Percentiles rank a stretch among this genome's conserved stretches.
Evolutionary conservation across 495 filamentous ascomycete species (phyloP).

Genomic region (Aspergillus steynii): DNA sequence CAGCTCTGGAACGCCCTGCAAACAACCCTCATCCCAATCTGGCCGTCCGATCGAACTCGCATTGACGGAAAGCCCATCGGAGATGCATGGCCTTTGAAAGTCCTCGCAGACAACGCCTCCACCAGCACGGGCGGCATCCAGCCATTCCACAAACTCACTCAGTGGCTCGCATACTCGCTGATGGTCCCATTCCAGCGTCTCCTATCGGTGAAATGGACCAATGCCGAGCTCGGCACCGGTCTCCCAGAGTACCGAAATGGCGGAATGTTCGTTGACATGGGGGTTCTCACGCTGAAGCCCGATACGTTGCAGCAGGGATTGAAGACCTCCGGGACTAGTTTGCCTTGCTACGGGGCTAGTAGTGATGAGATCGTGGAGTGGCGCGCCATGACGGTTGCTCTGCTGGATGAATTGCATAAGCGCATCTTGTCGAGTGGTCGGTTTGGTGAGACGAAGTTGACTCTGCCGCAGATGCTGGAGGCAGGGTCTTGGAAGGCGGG

Average conservation of each 20-base stretch:
- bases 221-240: constrained; percentile 75
- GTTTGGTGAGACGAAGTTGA: constrained; percentile 59
- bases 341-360: constrained; percentile 75
- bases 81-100: constrained; percentile 55
- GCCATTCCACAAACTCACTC: constrained; percentile 83
- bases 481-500: constrained; percentile 76
- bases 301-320: constrained; percentile 56
- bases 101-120: constrained; percentile 18
- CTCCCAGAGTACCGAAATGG: constrained; percentile 89
- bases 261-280: constrained; percentile 79
- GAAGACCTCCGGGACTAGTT: constrained; percentile 53
- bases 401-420: constrained; percentile 72
- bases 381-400: constrained; percentile 78
- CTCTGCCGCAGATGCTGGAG: constrained; percentile 77
- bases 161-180: constrained; percentile 87
- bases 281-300: constrained; percentile 73
- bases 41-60: constrained; percentile 55
- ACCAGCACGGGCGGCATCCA: constrained; percentile 25
- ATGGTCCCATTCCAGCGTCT: constrained; percentile 84
- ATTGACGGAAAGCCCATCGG: constrained; percentile 53
- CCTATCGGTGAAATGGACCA: constrained; percentile 73
- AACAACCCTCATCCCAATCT: constrained; percentile 51
- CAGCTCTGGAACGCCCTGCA: constrained; percentile 53
- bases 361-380: constrained; percentile 89
- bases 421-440: constrained; percentile 43